Conservation (phyloP, 495 filamentous ascomycete species). For the Podospora pseudopauciseta region DNA sequence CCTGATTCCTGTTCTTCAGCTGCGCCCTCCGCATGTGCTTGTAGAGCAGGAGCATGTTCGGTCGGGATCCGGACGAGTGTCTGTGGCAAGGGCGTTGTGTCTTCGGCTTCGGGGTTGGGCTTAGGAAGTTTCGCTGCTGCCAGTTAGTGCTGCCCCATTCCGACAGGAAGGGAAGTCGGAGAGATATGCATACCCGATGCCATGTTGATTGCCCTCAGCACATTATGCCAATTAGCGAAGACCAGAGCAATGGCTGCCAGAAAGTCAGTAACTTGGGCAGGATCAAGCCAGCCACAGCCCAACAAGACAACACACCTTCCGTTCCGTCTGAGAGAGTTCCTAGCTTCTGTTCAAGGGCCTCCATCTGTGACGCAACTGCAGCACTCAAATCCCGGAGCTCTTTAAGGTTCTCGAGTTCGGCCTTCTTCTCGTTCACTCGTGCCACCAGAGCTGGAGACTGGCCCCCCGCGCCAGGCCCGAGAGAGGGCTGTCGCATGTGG, state of each 20-base stretch:
- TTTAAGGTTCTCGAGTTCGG: slow-evolving; percentile 83
- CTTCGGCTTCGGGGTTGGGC: slow-evolving; percentile 37
- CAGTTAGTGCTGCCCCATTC: slow-evolving; percentile 48
- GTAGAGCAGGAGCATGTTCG: slow-evolving; percentile 57
- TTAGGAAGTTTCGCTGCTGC: slow-evolving; percentile 52
- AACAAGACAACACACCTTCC: slow-evolving; percentile 59
- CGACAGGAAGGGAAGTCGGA: neutral
- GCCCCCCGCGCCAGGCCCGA: slow-evolving; percentile 45
- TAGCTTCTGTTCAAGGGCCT: slow-evolving; percentile 82
- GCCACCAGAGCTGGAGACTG: slow-evolving; percentile 80
- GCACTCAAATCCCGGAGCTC: slow-evolving; percentile 86
- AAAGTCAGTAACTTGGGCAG: slow-evolving; percentile 4
- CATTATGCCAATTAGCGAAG: slow-evolving; percentile 93
- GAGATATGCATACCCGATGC: slow-evolving; percentile 72
- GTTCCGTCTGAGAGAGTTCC: slow-evolving; percentile 86
- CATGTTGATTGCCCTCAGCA: slow-evolving; percentile 89
- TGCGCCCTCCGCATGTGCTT: slow-evolving; percentile 46
- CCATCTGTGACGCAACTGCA: slow-evolving; percentile 85
- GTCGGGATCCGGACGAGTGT: slow-evolving; percentile 79
- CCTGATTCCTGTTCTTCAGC: slow-evolving; percentile 35
- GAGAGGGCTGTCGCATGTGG: slow-evolving; percentile 60
- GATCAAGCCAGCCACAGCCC: neutral
- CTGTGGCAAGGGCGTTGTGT: slow-evolving; percentile 61
- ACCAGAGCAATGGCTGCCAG: slow-evolving; percentile 80
- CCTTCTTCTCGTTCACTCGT: slow-evolving; percentile 89